Base-by-base conservation (phyloP, 1,284 basidiomycete genomes). In the Irpex sp. region DNA sequence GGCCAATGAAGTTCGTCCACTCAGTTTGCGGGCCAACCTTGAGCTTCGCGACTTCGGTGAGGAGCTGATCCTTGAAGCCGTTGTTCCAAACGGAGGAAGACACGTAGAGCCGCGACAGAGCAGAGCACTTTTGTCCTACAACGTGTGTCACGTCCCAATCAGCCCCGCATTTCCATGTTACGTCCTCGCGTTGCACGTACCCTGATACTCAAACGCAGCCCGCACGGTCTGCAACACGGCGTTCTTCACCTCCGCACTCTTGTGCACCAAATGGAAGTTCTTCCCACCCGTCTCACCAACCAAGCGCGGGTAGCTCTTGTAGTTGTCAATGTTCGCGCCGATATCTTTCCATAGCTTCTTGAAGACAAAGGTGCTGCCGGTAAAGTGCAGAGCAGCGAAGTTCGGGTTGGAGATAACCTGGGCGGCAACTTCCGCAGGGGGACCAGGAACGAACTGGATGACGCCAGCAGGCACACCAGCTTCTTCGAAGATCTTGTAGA, bases 291-390 rank as follows among this genome's bases (percentile, higher is more conserved):
- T 96, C 81, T 98, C 96, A 36, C 96, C 96, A 10, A 99, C 96
- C 65, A 99, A 92, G 67, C 96, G 84, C 1, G 97, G 96, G 78
- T 98, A 99, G 14, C 85, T 81, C 70, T 80, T 85, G 81, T 97
- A 97, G 58, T 80, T 84, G 73, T 93, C 93, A 61, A 98, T 73
- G 78, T 98, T 97, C 68, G 78, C 73, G 6, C 91, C 91, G 69
- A 99, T 97, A 73, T 96, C 88, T 79, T 95, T 96, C 96, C 96
- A 99, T 49, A 99, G 85, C 73, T 89, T 86, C 76, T 89, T 89
- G 88, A 97, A 98, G 57, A 99, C 87, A 69, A 87, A 85, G 9
- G 96, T 99, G 71, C 93, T 96, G 55, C 96, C 96, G 0, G 97
- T 99, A 77, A 99, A 99, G 79, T 99, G 94, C 58, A 99, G 81